Base-by-base conservation (phyloP, 106 monocot genomes). In the Allium cepa region DNA sequence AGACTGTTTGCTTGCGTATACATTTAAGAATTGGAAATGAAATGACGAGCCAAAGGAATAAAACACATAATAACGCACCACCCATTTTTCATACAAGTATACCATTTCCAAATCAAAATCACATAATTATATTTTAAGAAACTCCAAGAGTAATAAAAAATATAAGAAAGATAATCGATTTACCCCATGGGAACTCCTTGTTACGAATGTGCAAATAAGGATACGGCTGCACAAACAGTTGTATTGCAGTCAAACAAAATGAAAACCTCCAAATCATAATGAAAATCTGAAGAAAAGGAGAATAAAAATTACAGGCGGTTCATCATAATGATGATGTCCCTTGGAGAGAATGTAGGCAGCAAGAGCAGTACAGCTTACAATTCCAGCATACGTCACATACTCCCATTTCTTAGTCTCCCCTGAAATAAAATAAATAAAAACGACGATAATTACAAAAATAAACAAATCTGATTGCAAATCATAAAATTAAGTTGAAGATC, bases 151-250 rank as follows among this genome's bases (percentile, higher is more conserved):
- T 5, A 36, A 36, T 4, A 36, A 36, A 36, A 36, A 36, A 36
- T 36, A 5, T 1, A 36, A 36, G 36, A 36, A 36, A 36, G 36
- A 36, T 36, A 36, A 3, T 55, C 53, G 15, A 12, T 8, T 48
- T 73, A 86, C 86, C 90, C 83, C 90, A 86, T 47, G 90, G 90
- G 67, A 86, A 90, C 64, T 90, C 90, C 72, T 90, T 90, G 86
- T 86, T 90, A 50, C 90, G 80, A 52, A 90, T 86, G 81, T 90
- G 90, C 53, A 90, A 52, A 74, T 86, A 86, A 5, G 81, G 61
- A 48, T 83, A 90, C 11, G 83, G 64, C 86, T 90, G 85, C 61
- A 71, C n/a, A 64, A 51, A 60, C 36, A 36, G 36, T 36, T 36
- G 3, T 36, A 36, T 36, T 36, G 5, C 5, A 1, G 36, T 36